Conservation (phyloP, 2,329 filamentous ascomycete species). For the Penicillium sp. region DNA sequence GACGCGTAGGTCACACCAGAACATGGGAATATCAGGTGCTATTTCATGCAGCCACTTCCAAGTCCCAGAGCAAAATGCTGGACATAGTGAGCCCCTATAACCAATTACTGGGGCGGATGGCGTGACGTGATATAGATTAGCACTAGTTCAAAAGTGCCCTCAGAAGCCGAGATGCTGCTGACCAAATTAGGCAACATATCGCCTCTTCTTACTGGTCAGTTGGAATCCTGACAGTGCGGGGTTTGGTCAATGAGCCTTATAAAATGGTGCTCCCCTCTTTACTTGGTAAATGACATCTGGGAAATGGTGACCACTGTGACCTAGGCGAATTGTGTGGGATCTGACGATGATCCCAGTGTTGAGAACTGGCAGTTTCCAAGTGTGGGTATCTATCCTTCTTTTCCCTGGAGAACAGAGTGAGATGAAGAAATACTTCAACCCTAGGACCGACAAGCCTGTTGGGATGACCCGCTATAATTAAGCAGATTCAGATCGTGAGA, state of each 20-base stretch:
- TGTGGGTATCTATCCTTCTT: neutral
- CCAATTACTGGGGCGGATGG: slow-evolving; percentile 2
- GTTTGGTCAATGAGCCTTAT: neutral
- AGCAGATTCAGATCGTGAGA: slow-evolving; percentile 20
- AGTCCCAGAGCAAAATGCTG: neutral
- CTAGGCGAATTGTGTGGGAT: no score
- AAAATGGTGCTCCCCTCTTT: neutral
- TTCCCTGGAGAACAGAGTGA: neutral
- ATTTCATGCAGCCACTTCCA: neutral
- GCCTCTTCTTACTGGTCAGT: neutral
- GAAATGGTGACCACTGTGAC: no score
- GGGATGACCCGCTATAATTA: slow-evolving; percentile 16
- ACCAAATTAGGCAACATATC: neutral
- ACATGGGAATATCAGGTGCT: neutral
- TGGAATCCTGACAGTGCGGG: neutral
- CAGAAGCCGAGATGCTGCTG: neutral
- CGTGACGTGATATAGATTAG: neutral
- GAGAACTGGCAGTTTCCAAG: neutral
- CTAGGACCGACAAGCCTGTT: slow-evolving; percentile 7
- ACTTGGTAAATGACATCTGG: neutral
- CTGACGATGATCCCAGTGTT: no score
- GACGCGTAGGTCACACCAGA: slow-evolving; percentile 13
- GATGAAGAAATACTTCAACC: slow-evolving; percentile 18
- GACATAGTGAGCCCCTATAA: neutral
- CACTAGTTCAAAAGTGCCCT: neutral